These are phyloP conservation scores for Talaromyces ruber DNA, from an alignment of 495 filamentous ascomycete genomes.

Conservation along the genomic window DNA sequence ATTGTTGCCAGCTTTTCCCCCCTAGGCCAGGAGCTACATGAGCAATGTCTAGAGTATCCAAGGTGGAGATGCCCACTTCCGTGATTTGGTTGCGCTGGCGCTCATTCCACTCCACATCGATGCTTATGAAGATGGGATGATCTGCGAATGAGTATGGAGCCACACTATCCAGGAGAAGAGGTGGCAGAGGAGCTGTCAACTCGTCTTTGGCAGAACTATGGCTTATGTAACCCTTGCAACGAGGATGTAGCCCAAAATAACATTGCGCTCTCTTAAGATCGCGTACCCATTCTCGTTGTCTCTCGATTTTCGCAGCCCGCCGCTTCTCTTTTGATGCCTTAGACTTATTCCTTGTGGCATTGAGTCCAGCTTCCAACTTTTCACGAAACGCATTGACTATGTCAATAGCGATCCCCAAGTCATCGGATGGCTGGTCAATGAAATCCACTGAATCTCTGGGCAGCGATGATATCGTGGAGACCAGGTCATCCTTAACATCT, in stretches of 20 bases:
- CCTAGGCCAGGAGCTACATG: conserved; percentile 47
- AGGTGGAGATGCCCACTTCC: conserved; percentile 75
- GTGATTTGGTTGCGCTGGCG: conserved; percentile 52
- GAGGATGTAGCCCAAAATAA: conserved; percentile 55
- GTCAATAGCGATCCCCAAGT: not conserved
- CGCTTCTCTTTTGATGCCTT: conserved; percentile 42
- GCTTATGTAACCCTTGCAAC: conserved; percentile 4
- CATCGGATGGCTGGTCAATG: not conserved
- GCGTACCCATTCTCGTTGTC: conserved; percentile 36
- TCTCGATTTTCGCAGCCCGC: conserved; percentile 34
- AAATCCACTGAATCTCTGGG: not conserved
- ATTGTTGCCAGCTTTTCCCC: conserved; percentile 53
- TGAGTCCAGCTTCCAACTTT: conserved; percentile 33
- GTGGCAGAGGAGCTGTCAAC: conserved; percentile 8
- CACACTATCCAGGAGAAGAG: conserved; percentile 24
- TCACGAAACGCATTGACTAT: conserved; percentile 30
- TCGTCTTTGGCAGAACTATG: not conserved
- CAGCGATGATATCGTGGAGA: conserved; percentile 20
- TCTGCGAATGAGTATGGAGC: conserved; percentile 38
- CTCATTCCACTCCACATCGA: conserved; percentile 83
- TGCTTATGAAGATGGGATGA: conserved; percentile 61
- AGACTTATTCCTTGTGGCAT: conserved; percentile 34
- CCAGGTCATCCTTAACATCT: conserved; percentile 23
- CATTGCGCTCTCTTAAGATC: conserved; percentile 53
- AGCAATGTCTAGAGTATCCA: conserved; percentile 60